phyloP scores from a whole-genome alignment of 345 rosid genomes.

The Euphorbia lathyris region DNA sequence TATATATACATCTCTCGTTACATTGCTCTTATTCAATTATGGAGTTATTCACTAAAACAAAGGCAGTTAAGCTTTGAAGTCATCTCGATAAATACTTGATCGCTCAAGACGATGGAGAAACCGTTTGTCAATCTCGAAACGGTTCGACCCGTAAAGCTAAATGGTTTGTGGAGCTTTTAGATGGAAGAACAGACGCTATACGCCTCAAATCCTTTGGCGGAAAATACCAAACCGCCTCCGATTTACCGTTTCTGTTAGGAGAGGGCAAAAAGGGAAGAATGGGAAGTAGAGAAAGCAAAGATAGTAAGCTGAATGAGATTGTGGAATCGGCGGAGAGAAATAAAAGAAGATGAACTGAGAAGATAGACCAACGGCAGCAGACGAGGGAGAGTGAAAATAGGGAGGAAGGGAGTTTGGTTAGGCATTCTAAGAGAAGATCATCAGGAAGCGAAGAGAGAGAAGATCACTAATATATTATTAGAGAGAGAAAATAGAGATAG shows the following conservation, averaged over 20 bases:
- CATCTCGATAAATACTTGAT: conserved; percentile 78
- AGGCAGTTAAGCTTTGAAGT: conserved; percentile 68
- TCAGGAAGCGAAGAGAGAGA: conserved; percentile 62
- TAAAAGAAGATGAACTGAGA: conserved; percentile 58
- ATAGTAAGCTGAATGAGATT: conserved; percentile 51
- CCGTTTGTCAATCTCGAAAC: conserved; percentile 72
- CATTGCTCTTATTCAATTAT: conserved; percentile 19
- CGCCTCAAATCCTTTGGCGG: conserved; percentile 61
- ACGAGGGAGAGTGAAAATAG: conserved; percentile 59
- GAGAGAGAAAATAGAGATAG: too few species aligned
- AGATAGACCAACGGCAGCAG: conserved; percentile 85
- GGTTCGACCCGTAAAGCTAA: conserved; percentile 42
- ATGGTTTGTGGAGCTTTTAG: conserved; percentile 73
- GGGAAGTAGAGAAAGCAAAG: conserved; percentile 55
- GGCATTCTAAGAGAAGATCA: conserved; percentile 76
- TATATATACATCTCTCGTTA: background rate
- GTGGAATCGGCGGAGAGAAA: conserved; percentile 58
- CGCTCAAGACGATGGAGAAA: conserved; percentile 65
- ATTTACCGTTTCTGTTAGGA: conserved; percentile 67
- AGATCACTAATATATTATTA: too few species aligned
- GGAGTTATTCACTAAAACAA: conserved; percentile 68
- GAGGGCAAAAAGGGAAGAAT: conserved; percentile 46
- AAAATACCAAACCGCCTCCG: conserved; percentile 68
- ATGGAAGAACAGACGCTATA: conserved; percentile 35
- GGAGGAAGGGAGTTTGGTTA: conserved; percentile 67